Percentiles rank a stretch among this genome's conserved stretches.
Conservation (phyloP, 495 filamentous ascomycete genomes). For the Hypoxylon crocopeplum region DNA sequence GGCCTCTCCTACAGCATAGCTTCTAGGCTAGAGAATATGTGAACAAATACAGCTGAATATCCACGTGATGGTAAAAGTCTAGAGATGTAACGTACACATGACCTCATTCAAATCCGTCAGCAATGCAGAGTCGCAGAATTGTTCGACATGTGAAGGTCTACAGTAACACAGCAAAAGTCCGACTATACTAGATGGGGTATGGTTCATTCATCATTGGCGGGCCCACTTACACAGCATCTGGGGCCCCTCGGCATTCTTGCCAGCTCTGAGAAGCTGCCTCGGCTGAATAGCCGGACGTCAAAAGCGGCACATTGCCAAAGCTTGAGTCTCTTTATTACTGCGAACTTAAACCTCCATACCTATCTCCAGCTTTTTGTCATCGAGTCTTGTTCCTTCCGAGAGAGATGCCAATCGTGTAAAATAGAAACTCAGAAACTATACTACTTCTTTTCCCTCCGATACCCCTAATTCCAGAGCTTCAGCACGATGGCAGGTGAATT, state of each 20-base stretch:
- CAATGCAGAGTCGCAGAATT: background rate
- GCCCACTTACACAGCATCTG: slow-evolving; percentile 9
- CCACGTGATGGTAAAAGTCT: slow-evolving; percentile 11
- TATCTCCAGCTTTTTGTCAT: slow-evolving; percentile 6
- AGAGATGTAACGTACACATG: slow-evolving; percentile 24
- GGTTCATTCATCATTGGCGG: background rate
- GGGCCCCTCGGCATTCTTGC: slow-evolving; percentile 43
- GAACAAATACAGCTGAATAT: background rate
- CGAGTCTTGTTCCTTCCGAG: background rate
- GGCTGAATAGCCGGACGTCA: slow-evolving; percentile 42
- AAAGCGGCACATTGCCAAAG: slow-evolving; percentile 35
- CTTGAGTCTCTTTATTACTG: slow-evolving; percentile 23
- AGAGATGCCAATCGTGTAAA: slow-evolving; percentile 16
- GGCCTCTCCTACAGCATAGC: background rate
- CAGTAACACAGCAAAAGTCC: slow-evolving; percentile 2
- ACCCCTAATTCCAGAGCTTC: slow-evolving; percentile 34
- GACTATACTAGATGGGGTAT: slow-evolving; percentile 17
- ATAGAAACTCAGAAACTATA: slow-evolving; percentile 10
- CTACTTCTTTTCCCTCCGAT: slow-evolving; percentile 15
- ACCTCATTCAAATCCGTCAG: slow-evolving; percentile 33
- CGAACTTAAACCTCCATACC: slow-evolving; percentile 16
- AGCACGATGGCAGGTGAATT: slow-evolving; percentile 74
- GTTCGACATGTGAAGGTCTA: slow-evolving; percentile 30
- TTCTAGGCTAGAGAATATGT: background rate
- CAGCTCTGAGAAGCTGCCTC: slow-evolving; percentile 42